Base-by-base conservation (phyloP, 139 green algal species). In the Yamagishiella unicocca region DNA sequence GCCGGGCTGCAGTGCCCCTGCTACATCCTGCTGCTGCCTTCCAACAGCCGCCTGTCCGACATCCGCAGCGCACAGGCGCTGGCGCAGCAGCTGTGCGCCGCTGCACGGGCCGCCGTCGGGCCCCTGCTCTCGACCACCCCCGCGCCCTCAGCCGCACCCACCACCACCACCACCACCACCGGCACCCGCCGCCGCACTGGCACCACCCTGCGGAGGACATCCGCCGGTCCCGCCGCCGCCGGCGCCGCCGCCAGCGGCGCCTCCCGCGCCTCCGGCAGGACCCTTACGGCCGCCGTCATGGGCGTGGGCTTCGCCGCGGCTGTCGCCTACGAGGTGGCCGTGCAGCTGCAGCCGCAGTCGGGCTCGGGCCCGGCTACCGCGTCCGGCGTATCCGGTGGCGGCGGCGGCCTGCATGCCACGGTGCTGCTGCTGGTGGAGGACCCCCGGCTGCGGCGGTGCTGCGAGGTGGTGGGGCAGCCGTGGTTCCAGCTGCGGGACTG, bases 271-370 rank as follows among this genome's bases (percentile, higher is more conserved):
- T 10, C 7, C 37, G 10, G 43, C 53, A 43, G 37, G 54, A 82
- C 75, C 61, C 61, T 73, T 31, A 84, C 53, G 2, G 85, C 93
- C 45, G 42, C 79, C 4, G 43, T 97, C 31, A 87, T 83, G 22
- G 95, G 94, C n/a, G 84, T 96, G 0, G 94, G 95, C 9, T 88
- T 93, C 37, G 90, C 87, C 14, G 89, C 79, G 1, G 86, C 92
- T n/a, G 78, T 98, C 54, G 95, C 94, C 0, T 94, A 95, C 73
- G 95, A 97, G 88, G 67, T 97, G 75, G 94, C 93, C 27, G 62
- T 93, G 37, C 92, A 96, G 89, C 87, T 96, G 87, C 70, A 43
- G 89, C 85, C 43, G 40, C 54, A 25, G 74, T 37, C 67, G 17
- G 6, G 24, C 14, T 19, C 84, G 38, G 45, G 10, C 31, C 31